Conservation (phyloP, 805 yeast genomes). For the Priceomyces castillae region DNA sequence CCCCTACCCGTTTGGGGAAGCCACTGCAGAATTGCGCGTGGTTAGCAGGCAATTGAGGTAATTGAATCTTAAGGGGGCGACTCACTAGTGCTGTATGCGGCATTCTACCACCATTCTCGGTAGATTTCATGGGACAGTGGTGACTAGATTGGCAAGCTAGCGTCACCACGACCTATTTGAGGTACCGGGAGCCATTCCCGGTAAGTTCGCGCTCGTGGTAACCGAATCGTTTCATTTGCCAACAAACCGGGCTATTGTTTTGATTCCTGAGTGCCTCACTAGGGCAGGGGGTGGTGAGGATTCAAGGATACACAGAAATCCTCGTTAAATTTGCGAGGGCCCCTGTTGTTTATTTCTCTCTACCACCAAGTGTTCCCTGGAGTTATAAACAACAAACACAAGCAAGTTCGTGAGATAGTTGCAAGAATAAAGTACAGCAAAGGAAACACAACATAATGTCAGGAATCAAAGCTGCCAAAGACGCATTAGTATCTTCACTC, state of each 20-base stretch:
- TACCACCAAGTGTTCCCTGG: conserved; percentile 1
- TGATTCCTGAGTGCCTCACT: conserved; percentile 1
- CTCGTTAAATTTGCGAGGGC: conserved; percentile 7
- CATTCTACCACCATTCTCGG: background rate
- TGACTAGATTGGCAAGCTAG: background rate
- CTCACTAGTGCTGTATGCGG: background rate
- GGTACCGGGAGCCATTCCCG: background rate
- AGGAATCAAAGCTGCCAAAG: conserved; percentile 21
- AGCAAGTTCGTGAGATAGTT: background rate
- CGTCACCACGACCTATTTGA: background rate
- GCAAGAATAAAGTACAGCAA: background rate
- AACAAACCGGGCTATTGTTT: background rate
- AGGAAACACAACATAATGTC: conserved; percentile 12
- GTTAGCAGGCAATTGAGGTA: background rate
- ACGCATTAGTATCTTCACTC: conserved; percentile 60
- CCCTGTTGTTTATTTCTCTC: conserved; percentile 6
- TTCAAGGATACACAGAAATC: conserved; percentile 1
- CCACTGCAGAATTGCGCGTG: background rate
- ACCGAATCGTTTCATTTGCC: background rate
- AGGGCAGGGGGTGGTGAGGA: conserved; percentile 1
- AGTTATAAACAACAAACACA: background rate
- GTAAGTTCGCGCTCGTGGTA: background rate
- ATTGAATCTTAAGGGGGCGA: too few species aligned
- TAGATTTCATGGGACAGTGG: background rate
- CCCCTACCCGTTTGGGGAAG: background rate